Conservation (phyloP, 805 yeast genomes). For the Komagataella mondaviorum region DNA sequence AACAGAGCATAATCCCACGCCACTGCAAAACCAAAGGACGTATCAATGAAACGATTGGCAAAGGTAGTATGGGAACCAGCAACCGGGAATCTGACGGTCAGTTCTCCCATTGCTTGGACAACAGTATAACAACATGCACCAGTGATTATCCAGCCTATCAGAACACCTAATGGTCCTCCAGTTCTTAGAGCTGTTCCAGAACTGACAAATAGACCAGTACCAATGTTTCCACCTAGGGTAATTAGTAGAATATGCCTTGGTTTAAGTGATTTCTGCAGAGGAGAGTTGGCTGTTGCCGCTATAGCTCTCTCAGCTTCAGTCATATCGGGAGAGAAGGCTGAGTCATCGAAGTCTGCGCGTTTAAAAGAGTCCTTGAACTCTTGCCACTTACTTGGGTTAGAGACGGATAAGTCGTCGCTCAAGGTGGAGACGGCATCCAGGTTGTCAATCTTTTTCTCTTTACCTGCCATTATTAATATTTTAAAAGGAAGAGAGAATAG, state of each 20-base stretch:
- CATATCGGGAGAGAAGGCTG: slow-evolving; percentile 28
- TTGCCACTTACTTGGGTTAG: neutral
- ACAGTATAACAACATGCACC: slow-evolving; percentile 50
- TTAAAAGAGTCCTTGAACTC: slow-evolving; percentile 17
- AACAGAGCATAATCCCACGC: slow-evolving; percentile 45
- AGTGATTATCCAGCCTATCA: slow-evolving; percentile 44
- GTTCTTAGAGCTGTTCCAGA: slow-evolving; percentile 45
- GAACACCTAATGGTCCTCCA: slow-evolving; percentile 67
- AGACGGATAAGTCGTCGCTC: neutral
- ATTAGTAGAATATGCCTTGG: slow-evolving; percentile 68
- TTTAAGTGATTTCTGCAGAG: slow-evolving; percentile 36
- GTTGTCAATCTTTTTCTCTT: neutral
- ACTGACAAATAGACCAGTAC: slow-evolving; percentile 74
- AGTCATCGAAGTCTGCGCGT: slow-evolving; percentile 17
- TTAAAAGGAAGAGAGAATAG: neutral
- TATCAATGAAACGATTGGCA: slow-evolving; percentile 44
- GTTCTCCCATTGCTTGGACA: slow-evolving; percentile 53
- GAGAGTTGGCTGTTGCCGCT: slow-evolving; percentile 31
- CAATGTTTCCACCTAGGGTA: slow-evolving; percentile 75
- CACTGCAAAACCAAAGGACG: slow-evolving; percentile 49
- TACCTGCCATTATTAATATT: slow-evolving; percentile 3
- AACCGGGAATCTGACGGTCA: slow-evolving; percentile 49
- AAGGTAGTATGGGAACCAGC: slow-evolving; percentile 51
- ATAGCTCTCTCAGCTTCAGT: slow-evolving; percentile 33
- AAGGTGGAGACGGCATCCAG: neutral